Conservation (phyloP, 2,329 filamentous ascomycete species). For the Thelonectria olida region DNA sequence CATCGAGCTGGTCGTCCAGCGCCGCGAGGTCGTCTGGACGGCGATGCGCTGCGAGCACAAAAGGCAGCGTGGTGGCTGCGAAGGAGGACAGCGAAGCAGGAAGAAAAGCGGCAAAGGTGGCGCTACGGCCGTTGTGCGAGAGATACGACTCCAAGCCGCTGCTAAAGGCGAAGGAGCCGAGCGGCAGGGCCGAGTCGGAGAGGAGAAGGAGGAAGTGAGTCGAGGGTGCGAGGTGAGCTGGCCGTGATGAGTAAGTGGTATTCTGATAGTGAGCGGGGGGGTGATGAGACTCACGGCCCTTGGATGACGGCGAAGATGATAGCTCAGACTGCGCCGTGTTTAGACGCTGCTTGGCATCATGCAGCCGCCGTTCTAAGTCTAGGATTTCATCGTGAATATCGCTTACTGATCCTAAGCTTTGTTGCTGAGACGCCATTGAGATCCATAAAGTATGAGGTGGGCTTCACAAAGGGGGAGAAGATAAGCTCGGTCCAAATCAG, state of each 20-base stretch:
- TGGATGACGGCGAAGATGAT: conserved; percentile 24
- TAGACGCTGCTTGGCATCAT: conserved; percentile 55
- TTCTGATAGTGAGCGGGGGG: background rate
- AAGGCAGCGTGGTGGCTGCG: conserved; percentile 77
- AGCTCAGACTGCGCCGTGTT: conserved; percentile 36
- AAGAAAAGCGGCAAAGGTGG: conserved; percentile 72
- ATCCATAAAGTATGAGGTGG: conserved; percentile 23
- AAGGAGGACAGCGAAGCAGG: conserved; percentile 75
- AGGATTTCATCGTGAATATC: conserved; percentile 64
- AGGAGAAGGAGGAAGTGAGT: conserved; percentile 78
- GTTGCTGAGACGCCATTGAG: conserved; percentile 38
- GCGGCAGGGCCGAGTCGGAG: conserved; percentile 81
- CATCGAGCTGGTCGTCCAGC: conserved; percentile 81
- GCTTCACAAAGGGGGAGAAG: conserved; percentile 4
- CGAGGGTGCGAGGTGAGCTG: conserved; percentile 31
- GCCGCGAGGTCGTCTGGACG: conserved; percentile 58
- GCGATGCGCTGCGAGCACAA: conserved; percentile 74
- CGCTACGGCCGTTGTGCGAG: conserved; percentile 64
- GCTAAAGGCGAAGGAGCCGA: conserved; percentile 89
- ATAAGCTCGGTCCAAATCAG: conserved; percentile 30
- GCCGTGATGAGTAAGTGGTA: background rate
- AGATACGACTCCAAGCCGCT: conserved; percentile 85
- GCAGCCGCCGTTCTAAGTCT: conserved; percentile 64
- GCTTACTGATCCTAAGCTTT: conserved; percentile 32
- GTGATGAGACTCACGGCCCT: conserved; percentile 24